Percentiles rank a stretch among this genome's conserved stretches.
phyloP scores from a whole-genome alignment of 108 stramenopile genomes.

The Skeletonema marinoi region DNA sequence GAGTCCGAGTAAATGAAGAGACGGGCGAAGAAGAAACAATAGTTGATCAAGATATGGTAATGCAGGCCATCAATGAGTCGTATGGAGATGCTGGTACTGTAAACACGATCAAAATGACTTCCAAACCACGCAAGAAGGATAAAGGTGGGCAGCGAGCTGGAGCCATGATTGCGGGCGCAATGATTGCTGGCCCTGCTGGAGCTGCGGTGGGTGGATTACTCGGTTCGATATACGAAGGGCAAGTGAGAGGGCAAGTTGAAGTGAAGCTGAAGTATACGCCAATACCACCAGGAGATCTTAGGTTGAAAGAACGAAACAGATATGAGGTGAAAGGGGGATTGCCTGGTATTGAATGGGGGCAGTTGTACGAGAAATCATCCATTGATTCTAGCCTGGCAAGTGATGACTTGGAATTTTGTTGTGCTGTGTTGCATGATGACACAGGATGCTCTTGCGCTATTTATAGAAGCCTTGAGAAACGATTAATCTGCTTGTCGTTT shows the following conservation, averaged over 20 bases:
- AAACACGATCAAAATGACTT: conserved; percentile 61
- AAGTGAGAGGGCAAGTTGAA: conserved; percentile 65
- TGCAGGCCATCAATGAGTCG: conserved; percentile 56
- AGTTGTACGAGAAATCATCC: conserved; percentile 50
- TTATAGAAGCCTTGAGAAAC: conserved; percentile 67
- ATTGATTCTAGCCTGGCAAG: conserved; percentile 19
- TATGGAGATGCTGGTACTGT: conserved; percentile 45
- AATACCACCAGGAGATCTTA: conserved; percentile 49
- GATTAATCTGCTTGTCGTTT: conserved; percentile 74
- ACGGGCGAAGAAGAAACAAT: conserved; percentile 46
- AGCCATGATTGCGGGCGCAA: conserved; percentile 75
- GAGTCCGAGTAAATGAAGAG: conserved; percentile 25
- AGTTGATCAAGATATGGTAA: conserved; percentile 46
- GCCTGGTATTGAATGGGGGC: conserved; percentile 80
- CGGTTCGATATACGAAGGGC: conserved; percentile 77
- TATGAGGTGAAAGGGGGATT: conserved; percentile 75
- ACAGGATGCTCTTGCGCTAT: conserved; percentile 81
- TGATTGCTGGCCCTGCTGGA: conserved; percentile 81
- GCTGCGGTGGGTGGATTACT: conserved; percentile 80
- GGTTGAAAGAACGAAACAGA: conserved; percentile 14
- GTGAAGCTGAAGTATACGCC: conserved; percentile 69
- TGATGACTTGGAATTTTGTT: conserved; percentile 81
- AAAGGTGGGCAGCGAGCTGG: conserved; percentile 73
- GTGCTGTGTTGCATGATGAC: conserved; percentile 73
- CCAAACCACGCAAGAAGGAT: conserved; percentile 79